Evolutionary conservation across 2,329 filamentous ascomycete species (phyloP), one percentile per base, ranked within the genome.

Genomic region (Teratosphaeriaceae sp.): DNA sequence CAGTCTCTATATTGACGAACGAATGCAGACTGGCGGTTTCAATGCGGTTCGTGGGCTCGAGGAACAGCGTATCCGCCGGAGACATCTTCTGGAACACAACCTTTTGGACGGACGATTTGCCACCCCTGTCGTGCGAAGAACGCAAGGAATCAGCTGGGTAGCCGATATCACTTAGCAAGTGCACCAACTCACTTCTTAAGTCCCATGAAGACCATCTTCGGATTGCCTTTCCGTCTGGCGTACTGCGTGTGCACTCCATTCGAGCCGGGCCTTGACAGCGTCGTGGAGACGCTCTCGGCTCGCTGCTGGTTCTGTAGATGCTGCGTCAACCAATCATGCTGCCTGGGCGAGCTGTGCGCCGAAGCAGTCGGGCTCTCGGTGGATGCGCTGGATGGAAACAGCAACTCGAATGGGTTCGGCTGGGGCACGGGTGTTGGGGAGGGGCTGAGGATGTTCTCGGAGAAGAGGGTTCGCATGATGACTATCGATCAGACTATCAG

Each of bases 81-180:
- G 90, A 88, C 61, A 97, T 82, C 64, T 98, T 98, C 67, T 97
- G 89, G 60, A 98, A 97, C n/a, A 98, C 90, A 37, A 98, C 94
- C 60, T 88, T 97, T 20, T 89, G 92, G 62, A 98, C 97, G 5
- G 92, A 98, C 1, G 92, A 97, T 64, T 98, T 98, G 47, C 92
- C 92, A 61, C 89, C 96, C 70, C 92, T 98, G 53, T 20, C 27
- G 16, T 37, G 22, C n/a, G 34, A 22, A 34, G 20, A 16, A 46
- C 24, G 22, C 46, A 11, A 46, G 18, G 8, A 30, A 24, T 15
- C 33, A n/a, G n/a, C n/a, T n/a, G n/a, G n/a, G n/a, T n/a, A n/a
- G n/a, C n/a, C n/a, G n/a, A n/a, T n/a, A n/a, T n/a, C n/a, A n/a
- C n/a, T n/a, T n/a, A n/a, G n/a, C n/a, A n/a, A n/a, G n/a, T n/a